Evolutionary conservation across 2,329 filamentous ascomycete genomes (phyloP), one percentile per base, ranked within the genome.

Genomic region (Fusarium sp.): DNA sequence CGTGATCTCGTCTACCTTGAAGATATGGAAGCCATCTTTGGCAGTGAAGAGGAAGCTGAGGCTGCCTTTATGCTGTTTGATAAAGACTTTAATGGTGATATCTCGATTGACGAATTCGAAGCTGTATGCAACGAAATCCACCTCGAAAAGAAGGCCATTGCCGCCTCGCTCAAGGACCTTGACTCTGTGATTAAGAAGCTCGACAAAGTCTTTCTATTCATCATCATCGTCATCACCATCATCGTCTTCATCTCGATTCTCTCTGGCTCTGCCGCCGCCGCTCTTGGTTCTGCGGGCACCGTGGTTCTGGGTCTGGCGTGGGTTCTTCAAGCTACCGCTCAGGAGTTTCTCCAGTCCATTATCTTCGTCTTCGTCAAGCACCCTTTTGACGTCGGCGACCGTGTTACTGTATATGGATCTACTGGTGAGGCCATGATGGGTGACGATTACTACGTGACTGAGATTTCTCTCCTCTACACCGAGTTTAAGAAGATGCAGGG

Each of bases 401-500:
- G 94, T 69, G 92, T 98, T 7, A 92, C 90, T 1, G 86, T 98
- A 17, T 97, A 97, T 70, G 93, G 93, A 49, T 96, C 93, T 69
- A 92, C 92, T 1, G 94, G 94, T 58, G 83, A 88, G n/a, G 74
- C 83, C 14, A 83, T 92, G 71, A 85, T 84, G 32, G 93, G 93
- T 41, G 94, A 97, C 68, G 94, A 97, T 70, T 98, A 97, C 76
- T 97, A 96, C 65, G 93, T 98, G 49, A 96, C 96, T 50, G 92
- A 97, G 71, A 96, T 98, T 51, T 90, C 92, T 2, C 82, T 98
- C 1, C 83, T 97, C 14, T 98, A 95, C 74, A 98, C 94, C 13
- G 94, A 97, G 71, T 97, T 97, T 80, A 97, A 97, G 82, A 97
- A 97, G 81, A 94, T 97, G 91, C 90, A 97, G 75, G 94, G 94